A percentile compares a stretch with the other conserved stretches of the same genome.
phyloP scores from a whole-genome alignment of 257 asterid species.

The Solanum pinnatisectum region DNA sequence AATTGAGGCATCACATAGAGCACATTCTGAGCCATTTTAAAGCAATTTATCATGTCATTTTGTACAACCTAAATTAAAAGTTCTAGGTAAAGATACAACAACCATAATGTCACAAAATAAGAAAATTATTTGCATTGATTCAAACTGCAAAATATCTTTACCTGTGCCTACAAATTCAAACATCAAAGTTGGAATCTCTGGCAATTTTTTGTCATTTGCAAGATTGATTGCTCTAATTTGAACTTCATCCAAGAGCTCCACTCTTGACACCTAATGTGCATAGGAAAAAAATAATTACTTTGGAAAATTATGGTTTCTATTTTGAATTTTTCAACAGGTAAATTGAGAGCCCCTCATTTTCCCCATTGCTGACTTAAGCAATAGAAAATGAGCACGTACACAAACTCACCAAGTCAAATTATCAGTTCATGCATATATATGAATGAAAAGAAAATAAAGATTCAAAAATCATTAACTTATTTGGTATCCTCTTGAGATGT shows the following conservation, averaged over 20 bases:
- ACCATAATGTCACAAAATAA: background rate
- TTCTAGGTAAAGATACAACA: background rate
- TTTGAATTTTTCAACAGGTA: background rate
- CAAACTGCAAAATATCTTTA: background rate
- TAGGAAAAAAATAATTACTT: background rate
- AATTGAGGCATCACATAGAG: background rate
- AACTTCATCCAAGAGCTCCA: conserved; percentile 96
- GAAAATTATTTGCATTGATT: background rate
- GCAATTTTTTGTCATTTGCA: conserved; percentile 81
- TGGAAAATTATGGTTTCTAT: background rate
- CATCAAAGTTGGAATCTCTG: conserved; percentile 97
- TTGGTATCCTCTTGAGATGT: background rate
- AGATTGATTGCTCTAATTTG: conserved; percentile 83
- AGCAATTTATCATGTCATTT: background rate
- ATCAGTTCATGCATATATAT: background rate
- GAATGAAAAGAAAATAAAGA: background rate
- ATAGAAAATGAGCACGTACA: background rate
- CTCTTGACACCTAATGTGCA: conserved; percentile 67
- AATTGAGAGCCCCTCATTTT: background rate
- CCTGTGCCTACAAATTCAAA: conserved; percentile 98
- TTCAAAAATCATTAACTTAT: background rate
- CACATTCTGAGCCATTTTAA: background rate
- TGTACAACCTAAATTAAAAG: background rate
- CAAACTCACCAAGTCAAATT: background rate
- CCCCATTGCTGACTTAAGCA: background rate